Percentiles rank a stretch among this genome's conserved stretches.
phyloP scores from a whole-genome alignment of 2,329 filamentous ascomycete genomes.

The Hymenoscyphus fraxineus region DNA sequence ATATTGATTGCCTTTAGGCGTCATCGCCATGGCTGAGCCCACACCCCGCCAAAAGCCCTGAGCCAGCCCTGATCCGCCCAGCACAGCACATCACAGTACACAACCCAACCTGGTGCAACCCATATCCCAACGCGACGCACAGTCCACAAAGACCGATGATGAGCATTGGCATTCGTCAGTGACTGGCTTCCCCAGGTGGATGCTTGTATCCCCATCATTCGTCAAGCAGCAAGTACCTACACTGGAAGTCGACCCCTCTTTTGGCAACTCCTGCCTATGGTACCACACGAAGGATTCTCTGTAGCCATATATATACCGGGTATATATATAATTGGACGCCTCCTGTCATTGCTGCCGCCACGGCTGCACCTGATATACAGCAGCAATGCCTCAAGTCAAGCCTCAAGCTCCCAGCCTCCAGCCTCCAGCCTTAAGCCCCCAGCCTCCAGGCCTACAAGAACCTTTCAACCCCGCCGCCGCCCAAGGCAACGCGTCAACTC shows the following conservation, averaged over 20 bases:
- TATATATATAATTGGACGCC: background rate
- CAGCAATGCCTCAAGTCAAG: conserved; percentile 5
- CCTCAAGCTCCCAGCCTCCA: background rate
- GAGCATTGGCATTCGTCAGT: background rate
- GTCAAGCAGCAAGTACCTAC: background rate
- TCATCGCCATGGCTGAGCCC: background rate
- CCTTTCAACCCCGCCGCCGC: background rate
- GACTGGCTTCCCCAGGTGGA: background rate
- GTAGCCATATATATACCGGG: no score
- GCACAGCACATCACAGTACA: background rate
- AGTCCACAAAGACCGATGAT: background rate
- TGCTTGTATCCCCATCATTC: background rate
- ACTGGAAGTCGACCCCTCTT: background rate
- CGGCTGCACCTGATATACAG: background rate
- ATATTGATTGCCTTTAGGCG: conserved; percentile 6
- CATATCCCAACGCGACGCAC: no score
- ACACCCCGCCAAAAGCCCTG: background rate
- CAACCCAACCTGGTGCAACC: no score
- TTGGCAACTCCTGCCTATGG: background rate
- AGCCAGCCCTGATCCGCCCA: no score
- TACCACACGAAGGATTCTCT: conserved; percentile 7
- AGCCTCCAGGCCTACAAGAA: background rate
- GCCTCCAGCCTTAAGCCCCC: background rate
- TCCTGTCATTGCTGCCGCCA: background rate
- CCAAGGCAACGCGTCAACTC: background rate